Conservation (phyloP, 495 filamentous ascomycete genomes). For the Darksidea phi region DNA sequence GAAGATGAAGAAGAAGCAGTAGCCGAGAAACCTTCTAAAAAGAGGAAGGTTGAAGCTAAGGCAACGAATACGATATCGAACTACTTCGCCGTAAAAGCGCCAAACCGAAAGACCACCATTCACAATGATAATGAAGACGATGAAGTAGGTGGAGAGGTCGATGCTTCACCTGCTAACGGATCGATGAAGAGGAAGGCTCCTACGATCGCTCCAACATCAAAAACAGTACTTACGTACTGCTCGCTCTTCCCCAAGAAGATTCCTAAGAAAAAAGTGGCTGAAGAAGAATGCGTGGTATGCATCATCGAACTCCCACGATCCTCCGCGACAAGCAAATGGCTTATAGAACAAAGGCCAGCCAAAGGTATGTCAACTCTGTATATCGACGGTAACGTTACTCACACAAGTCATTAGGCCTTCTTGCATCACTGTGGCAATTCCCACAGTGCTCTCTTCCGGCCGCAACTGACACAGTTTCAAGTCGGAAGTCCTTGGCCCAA, state of each 20-base stretch:
- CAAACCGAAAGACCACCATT: not conserved
- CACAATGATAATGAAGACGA: not conserved
- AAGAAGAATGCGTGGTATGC: slow-evolving; percentile 25
- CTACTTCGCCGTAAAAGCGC: slow-evolving; percentile 8
- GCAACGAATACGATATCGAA: slow-evolving; percentile 15
- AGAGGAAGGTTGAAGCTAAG: slow-evolving; percentile 16
- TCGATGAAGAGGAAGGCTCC: slow-evolving; percentile 10
- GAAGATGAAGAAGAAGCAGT: slow-evolving; percentile 7
- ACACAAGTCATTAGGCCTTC: slow-evolving; percentile 13
- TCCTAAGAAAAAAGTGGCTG: slow-evolving; percentile 23
- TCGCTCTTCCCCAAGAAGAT: slow-evolving; percentile 28
- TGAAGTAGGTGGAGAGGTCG: not conserved
- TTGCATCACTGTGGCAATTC: slow-evolving; percentile 31
- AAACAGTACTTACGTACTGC: slow-evolving; percentile 13
- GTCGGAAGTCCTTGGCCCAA: slow-evolving; percentile 14
- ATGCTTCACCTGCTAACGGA: not conserved
- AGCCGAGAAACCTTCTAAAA: not conserved
- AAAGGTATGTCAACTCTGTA: slow-evolving; percentile 18
- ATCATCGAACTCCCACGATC: slow-evolving; percentile 5
- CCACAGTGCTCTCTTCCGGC: slow-evolving; percentile 16
- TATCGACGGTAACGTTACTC: not conserved
- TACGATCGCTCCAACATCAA: not conserved
- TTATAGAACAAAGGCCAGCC: slow-evolving; percentile 29
- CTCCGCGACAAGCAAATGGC: slow-evolving; percentile 5
- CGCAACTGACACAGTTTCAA: not conserved